phyloP scores from a whole-genome alignment of 306 rosid genomes.

The Quercus aquifolioides region DNA sequence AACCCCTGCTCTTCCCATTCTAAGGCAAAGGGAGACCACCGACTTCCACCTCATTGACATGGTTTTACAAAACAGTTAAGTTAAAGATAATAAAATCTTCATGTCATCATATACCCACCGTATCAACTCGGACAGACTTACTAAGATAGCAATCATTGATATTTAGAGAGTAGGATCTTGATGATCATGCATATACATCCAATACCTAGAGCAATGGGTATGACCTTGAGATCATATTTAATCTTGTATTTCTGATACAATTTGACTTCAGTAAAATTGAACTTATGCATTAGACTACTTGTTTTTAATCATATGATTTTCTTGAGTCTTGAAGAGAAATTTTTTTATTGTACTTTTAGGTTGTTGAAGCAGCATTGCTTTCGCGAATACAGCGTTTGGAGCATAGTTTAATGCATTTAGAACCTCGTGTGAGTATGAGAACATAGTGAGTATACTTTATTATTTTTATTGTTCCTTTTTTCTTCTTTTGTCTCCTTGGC shows the following conservation, averaged over 20 bases:
- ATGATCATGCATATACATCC: neutral
- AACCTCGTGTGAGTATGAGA: conserved; percentile 98
- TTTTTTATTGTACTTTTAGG: conserved; percentile 50
- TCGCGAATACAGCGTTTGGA: conserved; percentile 88
- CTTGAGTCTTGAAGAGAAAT: conserved; percentile 1
- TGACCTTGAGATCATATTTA: neutral
- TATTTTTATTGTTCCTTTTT: neutral
- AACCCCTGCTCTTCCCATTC: neutral
- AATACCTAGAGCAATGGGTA: neutral
- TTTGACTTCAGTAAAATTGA: neutral
- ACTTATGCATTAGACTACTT: neutral
- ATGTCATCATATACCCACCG: neutral
- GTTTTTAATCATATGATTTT: neutral
- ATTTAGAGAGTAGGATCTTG: neutral
- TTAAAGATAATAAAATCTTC: neutral
- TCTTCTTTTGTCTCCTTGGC: neutral
- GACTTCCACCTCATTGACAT: neutral
- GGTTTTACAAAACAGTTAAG: neutral
- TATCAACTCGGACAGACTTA: neutral
- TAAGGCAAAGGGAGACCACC: neutral
- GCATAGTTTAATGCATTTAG: conserved; percentile 65
- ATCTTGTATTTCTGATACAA: neutral
- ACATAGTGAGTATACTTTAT: conserved; percentile 57
- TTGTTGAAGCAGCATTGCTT: conserved; percentile 92
- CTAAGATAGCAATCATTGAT: neutral